phyloP scores from a whole-genome alignment of 139 green algal species.

The Picochlorum sp. region DNA sequence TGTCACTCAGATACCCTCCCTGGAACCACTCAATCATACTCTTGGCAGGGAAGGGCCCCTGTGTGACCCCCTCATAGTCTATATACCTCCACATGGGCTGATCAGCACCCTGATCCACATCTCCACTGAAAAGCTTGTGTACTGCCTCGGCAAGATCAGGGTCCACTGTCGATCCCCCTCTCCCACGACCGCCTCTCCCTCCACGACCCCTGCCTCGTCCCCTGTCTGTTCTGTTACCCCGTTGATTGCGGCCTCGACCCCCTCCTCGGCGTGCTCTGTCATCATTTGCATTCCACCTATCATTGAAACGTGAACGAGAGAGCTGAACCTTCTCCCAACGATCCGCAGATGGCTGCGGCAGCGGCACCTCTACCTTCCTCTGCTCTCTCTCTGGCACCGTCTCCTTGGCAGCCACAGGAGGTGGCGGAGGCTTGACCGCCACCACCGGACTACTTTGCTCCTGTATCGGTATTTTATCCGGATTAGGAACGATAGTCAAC shows the following conservation, averaged over 20 bases:
- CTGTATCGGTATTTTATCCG: background rate
- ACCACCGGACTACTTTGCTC: background rate
- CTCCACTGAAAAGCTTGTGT: conserved; percentile 21
- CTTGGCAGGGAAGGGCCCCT: conserved; percentile 33
- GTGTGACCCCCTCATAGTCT: conserved; percentile 31
- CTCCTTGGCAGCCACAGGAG: background rate
- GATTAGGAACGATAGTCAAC: background rate
- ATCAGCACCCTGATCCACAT: conserved; percentile 24
- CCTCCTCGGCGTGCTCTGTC: conserved; percentile 1
- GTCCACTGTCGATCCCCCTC: background rate
- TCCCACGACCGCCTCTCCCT: conserved; percentile 8
- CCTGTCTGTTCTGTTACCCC: background rate
- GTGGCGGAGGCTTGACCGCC: background rate
- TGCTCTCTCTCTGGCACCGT: background rate
- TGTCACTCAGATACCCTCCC: conserved; percentile 25
- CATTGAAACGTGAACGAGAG: background rate
- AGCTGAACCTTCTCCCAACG: background rate
- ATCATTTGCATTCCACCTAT: background rate
- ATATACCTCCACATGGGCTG: conserved; percentile 41
- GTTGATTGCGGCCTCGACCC: background rate
- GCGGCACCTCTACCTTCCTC: background rate
- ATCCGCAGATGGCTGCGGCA: background rate
- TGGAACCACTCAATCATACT: conserved; percentile 29
- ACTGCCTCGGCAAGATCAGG: conserved; percentile 9
- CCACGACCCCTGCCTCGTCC: conserved; percentile 5